These are phyloP conservation scores for Pseudocercospora eumusae DNA, from an alignment of 2,329 filamentous ascomycete species.

Conservation along the genomic window DNA sequence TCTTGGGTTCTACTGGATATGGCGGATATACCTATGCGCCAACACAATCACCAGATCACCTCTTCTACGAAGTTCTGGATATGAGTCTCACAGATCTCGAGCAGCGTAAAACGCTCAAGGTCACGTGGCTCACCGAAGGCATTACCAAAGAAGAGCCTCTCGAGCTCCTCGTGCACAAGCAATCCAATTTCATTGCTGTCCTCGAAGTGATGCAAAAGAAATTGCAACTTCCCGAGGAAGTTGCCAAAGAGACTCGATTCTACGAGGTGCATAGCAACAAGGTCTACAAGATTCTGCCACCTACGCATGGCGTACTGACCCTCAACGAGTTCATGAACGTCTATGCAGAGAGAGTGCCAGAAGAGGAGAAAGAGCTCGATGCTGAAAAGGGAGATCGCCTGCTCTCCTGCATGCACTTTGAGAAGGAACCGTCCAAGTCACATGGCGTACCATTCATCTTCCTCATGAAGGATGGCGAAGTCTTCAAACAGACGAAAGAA, in stretches of 20 bases:
- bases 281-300: conserved; percentile 74
- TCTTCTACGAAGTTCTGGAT: conserved; percentile 92
- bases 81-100: conserved; percentile 93
- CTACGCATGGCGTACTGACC: conserved; percentile 71
- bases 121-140: conserved; percentile 85
- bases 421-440: conserved; percentile 78
- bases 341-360: conserved; percentile 77
- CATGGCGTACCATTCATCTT: conserved; percentile 94
- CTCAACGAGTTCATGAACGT: conserved; percentile 84
- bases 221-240: conserved; percentile 74
- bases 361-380: conserved; percentile 56
- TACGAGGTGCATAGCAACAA: conserved; percentile 83
- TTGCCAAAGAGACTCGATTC: conserved; percentile 70
- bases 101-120: conserved; percentile 82
- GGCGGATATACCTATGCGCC: conserved; percentile 67
- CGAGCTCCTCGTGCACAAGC: conserved; percentile 86
- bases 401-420: conserved; percentile 87
- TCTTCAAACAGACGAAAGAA: conserved; percentile 89
- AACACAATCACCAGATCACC: conserved; percentile 62
- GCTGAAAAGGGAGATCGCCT: conserved; percentile 56
- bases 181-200: conserved; percentile 76
- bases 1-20: conserved; percentile 67
- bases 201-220: conserved; percentile 77
- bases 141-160: conserved; percentile 85
- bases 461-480: conserved; percentile 78